Evolutionary conservation across 2,329 filamentous ascomycete genomes (phyloP), one percentile per base, ranked within the genome.

Genomic region (Cladosporium cucumerinum): DNA sequence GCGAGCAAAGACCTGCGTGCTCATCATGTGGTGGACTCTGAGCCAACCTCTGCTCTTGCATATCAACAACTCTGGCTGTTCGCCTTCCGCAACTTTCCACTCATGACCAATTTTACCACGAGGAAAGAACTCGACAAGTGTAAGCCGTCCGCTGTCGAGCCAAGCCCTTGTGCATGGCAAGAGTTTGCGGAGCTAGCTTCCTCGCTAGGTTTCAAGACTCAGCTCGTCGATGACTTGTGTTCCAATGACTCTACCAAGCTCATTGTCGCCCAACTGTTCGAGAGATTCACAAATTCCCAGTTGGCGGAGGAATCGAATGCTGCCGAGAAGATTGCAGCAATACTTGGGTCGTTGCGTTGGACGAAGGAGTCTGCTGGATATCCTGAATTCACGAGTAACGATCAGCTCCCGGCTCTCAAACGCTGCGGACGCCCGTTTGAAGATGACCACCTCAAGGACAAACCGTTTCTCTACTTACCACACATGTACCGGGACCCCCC

Each of bases 31-130:
- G 26, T 21, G 18, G 36, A 21, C 16, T 39, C 54, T 14, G 57
- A 62, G n/a, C 6, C 25, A 7, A 61, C 55, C 25, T 36, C 48
- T 5, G 16, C 18, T 30, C 10, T 65, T 46, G 49, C 55, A 28
- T 67, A 67, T 58, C 57, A 57, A 39, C 61, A 67, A 54, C 58
- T 69, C 26, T 69, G 64, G 67, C 64, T 67, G 7, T 67, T 66
- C 34, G 63, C 61, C n/a, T 28, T 69, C 14, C 62, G 66, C 12
- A 26, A 67, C 61, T 67, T 69, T 48, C 34, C 57, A 16, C n/a
- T 62, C 6, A 52, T 69, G 55, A 57, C 26, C 21, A 64, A 61
- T 25, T 55, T 57, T 28, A 63, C 63, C 36, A 46, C 64, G 23
- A 34, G 61, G 18, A 67, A 67, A 51, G 64, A 66, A n/a, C 39